These are phyloP conservation scores for Beta macrorhiza DNA, from an alignment of 179 eudicot genomes.

Conservation along the genomic window DNA sequence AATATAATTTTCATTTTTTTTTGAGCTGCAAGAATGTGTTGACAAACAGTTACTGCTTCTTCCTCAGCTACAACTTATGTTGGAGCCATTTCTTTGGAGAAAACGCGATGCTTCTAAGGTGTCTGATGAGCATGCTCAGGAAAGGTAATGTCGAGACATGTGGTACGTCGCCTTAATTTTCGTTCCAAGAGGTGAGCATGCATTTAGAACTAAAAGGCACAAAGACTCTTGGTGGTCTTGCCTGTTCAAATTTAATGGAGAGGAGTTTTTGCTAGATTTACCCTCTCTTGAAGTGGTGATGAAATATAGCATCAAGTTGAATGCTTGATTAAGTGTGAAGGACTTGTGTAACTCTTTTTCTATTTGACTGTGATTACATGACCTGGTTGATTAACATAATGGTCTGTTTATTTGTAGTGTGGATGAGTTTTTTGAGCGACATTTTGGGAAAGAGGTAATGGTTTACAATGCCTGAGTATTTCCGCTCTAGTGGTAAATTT, in stretches of 20 bases:
- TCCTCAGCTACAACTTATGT: constrained; percentile 60
- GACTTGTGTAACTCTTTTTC: not conserved
- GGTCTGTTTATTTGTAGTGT: constrained; percentile 55
- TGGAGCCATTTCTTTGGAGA: constrained; percentile 84
- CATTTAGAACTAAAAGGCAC: not conserved
- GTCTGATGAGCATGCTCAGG: constrained; percentile 40
- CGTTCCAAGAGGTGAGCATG: not conserved
- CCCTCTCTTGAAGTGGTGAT: not conserved
- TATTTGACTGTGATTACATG: constrained; percentile 3
- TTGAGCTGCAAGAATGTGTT: constrained; percentile 14
- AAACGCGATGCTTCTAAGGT: constrained; percentile 41
- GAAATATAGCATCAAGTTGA: not conserved
- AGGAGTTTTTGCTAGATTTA: not conserved
- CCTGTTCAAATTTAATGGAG: not conserved
- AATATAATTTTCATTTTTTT: not conserved
- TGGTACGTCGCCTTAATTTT: not conserved
- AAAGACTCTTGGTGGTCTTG: not conserved
- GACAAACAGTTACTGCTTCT: not conserved
- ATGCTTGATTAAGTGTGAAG: not conserved
- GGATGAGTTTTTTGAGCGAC: constrained; percentile 83
- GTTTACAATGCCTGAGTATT: constrained; percentile 6
- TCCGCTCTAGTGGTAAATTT: not conserved
- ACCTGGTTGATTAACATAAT: constrained; percentile 17
- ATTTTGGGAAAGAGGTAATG: constrained; percentile 90
- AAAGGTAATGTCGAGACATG: constrained; percentile 48